Base-by-base conservation (phyloP, 768 basidiomycete genomes). In the Calocybe indica region DNA sequence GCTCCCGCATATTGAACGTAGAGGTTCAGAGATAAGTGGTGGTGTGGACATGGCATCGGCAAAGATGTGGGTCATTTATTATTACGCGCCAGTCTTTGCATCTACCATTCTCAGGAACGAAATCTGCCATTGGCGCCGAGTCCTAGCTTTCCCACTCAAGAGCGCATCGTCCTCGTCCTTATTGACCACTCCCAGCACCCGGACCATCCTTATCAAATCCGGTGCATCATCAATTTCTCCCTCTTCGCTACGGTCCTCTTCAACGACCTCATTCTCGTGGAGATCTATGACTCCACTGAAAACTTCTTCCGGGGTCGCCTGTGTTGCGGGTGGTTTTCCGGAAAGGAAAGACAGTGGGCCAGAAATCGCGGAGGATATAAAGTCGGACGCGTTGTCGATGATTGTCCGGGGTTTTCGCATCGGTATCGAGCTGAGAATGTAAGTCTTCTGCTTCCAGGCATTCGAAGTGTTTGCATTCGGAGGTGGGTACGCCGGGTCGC, bases 231-330 rank as follows among this genome's bases (percentile, higher is more conserved):
- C 89, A 10, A 82, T 78, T 60, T 89, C 88, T 2, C 76, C 82
- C 48, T 89, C 89, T 62, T 87, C 86, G 5, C 79, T 81, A 15
- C 83, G 74, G 44, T 92, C 89, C 53, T 83, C 80, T 50, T 92
- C 88, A 45, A 88, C 59, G 12, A 90, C 74, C 54, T 92, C 89
- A 48, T 89, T 80, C 57, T 91, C 88, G 38, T 73, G 66, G 52
- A 92, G 58, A 55, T 92, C 89, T 47, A 89, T 83, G 51, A 78
- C 75, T 32, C 76, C 78, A 49, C 72, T 69, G 56, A 80, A 82
- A 30, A 89, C 82, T 32, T 83, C 78, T 42, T 88, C 84, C 1
- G 85, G 82, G 6, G 74, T 82, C 28, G 79, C 70, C 42, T 71
- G 70, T 5, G 58, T 58, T 12, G 61, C 54, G 1, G 68, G 58